Evolutionary conservation across 2,329 filamentous ascomycete genomes (phyloP), one percentile per base, ranked within the genome.

Genomic region (Fusarium falciforme): DNA sequence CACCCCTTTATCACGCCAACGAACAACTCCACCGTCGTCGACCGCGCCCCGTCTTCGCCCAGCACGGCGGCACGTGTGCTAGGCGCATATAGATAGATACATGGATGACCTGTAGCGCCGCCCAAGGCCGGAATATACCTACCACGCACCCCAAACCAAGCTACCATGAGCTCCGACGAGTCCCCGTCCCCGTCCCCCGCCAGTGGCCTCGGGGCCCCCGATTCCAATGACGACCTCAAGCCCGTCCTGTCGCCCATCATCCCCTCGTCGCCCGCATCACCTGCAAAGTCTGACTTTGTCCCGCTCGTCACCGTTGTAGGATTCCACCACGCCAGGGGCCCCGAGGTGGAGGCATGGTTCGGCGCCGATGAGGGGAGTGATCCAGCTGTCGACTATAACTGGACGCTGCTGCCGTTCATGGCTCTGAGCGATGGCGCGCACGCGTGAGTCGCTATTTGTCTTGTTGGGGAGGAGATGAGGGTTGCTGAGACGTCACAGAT

Each of bases 351-450:
- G 85, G 90, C 89, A 78, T 98, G 96, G 93, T 94, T 98, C 80
- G 95, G 94, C 71, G 90, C 84, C 31, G 83, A 92, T 22, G 91
- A 95, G 76, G 93, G 91, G 63, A 87, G 85, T 67, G 95, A 98
- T 83, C 94, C 96, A 12, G 93, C 93, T 5, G 87, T 84, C 54
- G 93, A 95, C 68, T 96, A 97, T 84, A 94, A 96, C 80, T 99
- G 96, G 96, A 89, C 92, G 31, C 84, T 98, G 76, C 87, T 99
- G 71, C 95, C 96, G 0, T 99, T 99, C 83, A 98, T 98, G 94
- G 96, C 96, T 29, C 85, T 99, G 79, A 96, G 94, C 67, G 96
- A 99, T 82, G 96, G 96, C 62, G 96, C 96, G 63, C 96, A 99
- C 87, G 92, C 95, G 92, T 96, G 88, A 85, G 92, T 87, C 31